These are phyloP conservation scores for Capsella bursapastoris DNA, from an alignment of 345 rosid species.

Conservation along the genomic window DNA sequence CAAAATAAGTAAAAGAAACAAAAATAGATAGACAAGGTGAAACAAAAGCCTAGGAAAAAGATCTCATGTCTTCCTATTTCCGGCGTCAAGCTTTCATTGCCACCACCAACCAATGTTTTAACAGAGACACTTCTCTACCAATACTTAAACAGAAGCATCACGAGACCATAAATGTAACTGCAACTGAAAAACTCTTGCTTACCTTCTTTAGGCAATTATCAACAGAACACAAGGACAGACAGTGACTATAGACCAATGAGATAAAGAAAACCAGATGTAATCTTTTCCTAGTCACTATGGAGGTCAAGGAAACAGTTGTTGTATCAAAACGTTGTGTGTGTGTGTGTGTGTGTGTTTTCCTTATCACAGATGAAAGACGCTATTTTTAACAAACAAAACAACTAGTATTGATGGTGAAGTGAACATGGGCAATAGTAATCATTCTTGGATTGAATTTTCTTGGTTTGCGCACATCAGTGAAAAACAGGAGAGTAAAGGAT, in stretches of 20 bases:
- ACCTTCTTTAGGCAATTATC: constrained; percentile 39
- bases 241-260: constrained; percentile 25
- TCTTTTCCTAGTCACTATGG: constrained; percentile 27
- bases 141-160: constrained; percentile 1
- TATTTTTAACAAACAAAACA: neutral
- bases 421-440: constrained; percentile 1
- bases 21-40: constrained; percentile 38
- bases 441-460: neutral
- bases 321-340: constrained; percentile 7
- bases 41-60: constrained; percentile 26
- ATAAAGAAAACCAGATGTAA: neutral
- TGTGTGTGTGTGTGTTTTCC: neutral
- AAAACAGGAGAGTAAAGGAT: neutral
- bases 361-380: neutral
- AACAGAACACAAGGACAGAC: constrained; percentile 39
- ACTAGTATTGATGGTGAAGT: neutral
- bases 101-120: constrained; percentile 28
- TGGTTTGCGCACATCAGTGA: neutral
- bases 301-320: constrained; percentile 27
- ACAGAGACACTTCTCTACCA: constrained; percentile 26
- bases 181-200: constrained; percentile 33
- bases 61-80: constrained; percentile 35
- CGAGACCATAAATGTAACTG: constrained; percentile 11
- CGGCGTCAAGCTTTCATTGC: constrained; percentile 23
- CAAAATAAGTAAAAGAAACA: constrained; percentile 28